Evolutionary conservation across 2,329 filamentous ascomycete genomes (phyloP).

Genomic region (Phialocephala subalpina): DNA sequence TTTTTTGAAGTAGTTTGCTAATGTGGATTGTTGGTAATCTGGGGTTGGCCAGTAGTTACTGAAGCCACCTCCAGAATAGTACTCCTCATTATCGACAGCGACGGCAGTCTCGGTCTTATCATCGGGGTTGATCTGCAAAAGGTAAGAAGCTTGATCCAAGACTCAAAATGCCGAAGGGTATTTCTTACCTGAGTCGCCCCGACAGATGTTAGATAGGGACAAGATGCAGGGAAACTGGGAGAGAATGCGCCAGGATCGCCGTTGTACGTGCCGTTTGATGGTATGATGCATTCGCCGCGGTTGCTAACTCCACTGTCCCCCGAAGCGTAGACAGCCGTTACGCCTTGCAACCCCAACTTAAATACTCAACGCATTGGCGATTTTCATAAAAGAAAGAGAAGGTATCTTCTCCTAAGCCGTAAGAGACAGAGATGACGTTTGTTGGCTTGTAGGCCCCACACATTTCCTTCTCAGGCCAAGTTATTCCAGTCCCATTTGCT

Average conservation of each 20-base stretch:
- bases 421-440: constrained; percentile 56
- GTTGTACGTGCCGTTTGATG: background rate
- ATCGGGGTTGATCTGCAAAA: background rate
- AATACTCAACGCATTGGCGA: constrained; percentile 57
- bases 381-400: constrained; percentile 62
- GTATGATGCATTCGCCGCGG: background rate
- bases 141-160: background rate
- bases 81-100: constrained; percentile 42
- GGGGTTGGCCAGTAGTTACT: constrained; percentile 58
- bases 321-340: constrained; percentile 54
- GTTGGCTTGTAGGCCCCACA: constrained; percentile 48
- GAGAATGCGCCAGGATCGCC: constrained; percentile 49
- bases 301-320: constrained; percentile 53
- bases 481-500: constrained; percentile 7
- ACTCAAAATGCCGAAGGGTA: background rate
- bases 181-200: constrained; percentile 58
- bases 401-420: constrained; percentile 59
- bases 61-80: constrained; percentile 55
- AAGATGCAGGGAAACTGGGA: constrained; percentile 68
- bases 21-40: constrained; percentile 53
- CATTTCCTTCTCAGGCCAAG: constrained; percentile 8
- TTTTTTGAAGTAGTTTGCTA: constrained; percentile 52
- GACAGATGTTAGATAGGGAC: constrained; percentile 71
- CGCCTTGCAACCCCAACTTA: constrained; percentile 59
- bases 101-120: constrained; percentile 51